Evolutionary conservation across 768 basidiomycete genomes (phyloP), one percentile per base, ranked within the genome.

Genomic region (Leccinum imitatum): DNA sequence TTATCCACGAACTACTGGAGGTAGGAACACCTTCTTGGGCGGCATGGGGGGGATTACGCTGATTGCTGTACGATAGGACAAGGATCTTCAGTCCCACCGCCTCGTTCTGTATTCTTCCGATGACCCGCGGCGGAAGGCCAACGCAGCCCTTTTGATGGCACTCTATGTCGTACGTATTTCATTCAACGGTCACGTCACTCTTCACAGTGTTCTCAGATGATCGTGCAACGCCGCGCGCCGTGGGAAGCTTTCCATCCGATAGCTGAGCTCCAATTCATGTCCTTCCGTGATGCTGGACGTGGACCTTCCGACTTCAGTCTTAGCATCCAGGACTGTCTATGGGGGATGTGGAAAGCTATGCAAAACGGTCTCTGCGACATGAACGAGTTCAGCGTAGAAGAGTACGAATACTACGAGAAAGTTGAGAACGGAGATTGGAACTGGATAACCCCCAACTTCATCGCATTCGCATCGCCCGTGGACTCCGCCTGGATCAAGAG

Each of bases 371-470:
- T 99, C 1, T 93, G 91, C 75, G 96, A 98, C 67, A 89, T 96
- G 82, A 91, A 93, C 71, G 91, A 92, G 65, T 98, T 98, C 75
- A 90, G 87, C 69, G 85, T 94, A 50, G 89, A 91, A 61, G 94
- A 95, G 63, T 98, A 98, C 71, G 93, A 95, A 73, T 89, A 79
- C 71, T 96, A 95, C 72, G 95, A 98, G 72, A 95, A 95, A 75
- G 94, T 95, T 47, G 93, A 94, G 75, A 93, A 94, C 69, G 91
- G 92, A 14, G 94, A 95, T 73, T 95, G 93, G 90, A 96, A 96
- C 69, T 95, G 92, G 92, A 82, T 94, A 75, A 93, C 92, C 0
- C 91, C 92, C 2, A 84, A 89, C 63, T 94, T 95, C 69, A 90
- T 98, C 66, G 94, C 95, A 11, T 96, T 98, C 67, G 95, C 95